These are phyloP conservation scores for Elongisporangium anandrum DNA, from an alignment of 352 stramenopile genomes.

Conservation along the genomic window DNA sequence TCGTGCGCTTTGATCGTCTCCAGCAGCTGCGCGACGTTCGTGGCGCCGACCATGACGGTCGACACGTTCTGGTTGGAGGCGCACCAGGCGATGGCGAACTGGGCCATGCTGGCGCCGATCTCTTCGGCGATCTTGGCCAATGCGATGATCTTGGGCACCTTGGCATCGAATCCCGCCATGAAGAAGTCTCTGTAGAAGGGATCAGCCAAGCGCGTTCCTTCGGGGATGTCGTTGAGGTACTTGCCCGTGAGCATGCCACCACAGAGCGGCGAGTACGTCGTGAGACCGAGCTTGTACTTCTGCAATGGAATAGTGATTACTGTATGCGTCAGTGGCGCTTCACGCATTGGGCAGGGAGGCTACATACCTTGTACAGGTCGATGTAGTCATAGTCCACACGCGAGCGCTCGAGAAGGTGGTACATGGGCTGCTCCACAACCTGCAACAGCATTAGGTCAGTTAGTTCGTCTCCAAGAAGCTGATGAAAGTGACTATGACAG, in stretches of 20 bases:
- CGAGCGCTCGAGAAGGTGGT: conserved; percentile 45
- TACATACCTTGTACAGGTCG: conserved; percentile 31
- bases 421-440: conserved; percentile 42
- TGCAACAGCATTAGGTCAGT: too few relatives aligned
- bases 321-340: too few relatives aligned
- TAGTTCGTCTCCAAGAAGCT: too few relatives aligned
- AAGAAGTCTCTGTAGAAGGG: conserved; percentile 10
- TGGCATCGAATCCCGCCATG: conserved; percentile 3
- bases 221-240: conserved; percentile 24
- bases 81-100: conserved; percentile 50
- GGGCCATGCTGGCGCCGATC: conserved; percentile 31
- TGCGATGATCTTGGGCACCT: conserved; percentile 1
- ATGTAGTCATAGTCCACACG: conserved; percentile 50
- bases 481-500: conserved; percentile 46
- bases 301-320: too few relatives aligned
- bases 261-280: conserved; percentile 36
- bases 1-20: conserved; percentile 47
- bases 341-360: too few relatives aligned
- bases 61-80: conserved; percentile 41
- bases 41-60: conserved; percentile 47
- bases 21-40: conserved; percentile 36
- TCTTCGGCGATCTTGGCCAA: conserved; percentile 20
- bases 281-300: conserved; percentile 42
- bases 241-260: conserved; percentile 46
- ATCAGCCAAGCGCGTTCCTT: conserved; percentile 18